These are phyloP conservation scores for Mycena rebaudengoi DNA, from an alignment of 768 basidiomycete genomes.

Conservation along the genomic window DNA sequence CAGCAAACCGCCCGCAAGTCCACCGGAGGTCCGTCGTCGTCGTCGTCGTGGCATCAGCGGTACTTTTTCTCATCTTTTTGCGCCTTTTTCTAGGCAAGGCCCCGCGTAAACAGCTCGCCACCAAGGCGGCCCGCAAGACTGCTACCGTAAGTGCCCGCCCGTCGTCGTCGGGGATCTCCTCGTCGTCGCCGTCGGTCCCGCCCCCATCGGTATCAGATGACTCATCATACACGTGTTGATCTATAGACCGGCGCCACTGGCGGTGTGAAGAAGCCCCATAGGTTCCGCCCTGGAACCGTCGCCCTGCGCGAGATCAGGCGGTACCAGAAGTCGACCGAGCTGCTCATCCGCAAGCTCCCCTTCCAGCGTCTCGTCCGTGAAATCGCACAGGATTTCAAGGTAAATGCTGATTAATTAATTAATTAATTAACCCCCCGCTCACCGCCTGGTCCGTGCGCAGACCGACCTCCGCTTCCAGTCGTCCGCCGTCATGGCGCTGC, in stretches of 20 bases:
- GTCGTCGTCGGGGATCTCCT: not conserved
- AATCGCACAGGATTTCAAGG: conserved; percentile 25
- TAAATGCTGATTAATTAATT: not conserved
- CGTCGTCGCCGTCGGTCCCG: not conserved
- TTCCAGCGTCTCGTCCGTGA: conserved; percentile 23
- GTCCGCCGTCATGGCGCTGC: conserved; percentile 21
- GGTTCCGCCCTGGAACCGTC: conserved; percentile 22
- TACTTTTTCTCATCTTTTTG: conserved; percentile 30
- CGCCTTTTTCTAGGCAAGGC: conserved; percentile 52
- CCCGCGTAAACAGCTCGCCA: conserved; percentile 63
- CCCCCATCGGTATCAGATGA: no score
- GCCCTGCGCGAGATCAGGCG: conserved; percentile 20
- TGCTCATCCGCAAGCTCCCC: conserved; percentile 24
- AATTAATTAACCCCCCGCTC: not conserved
- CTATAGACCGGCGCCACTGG: conserved; percentile 21
- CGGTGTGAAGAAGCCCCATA: conserved; percentile 26
- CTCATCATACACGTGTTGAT: not conserved
- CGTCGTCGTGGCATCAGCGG: conserved; percentile 25
- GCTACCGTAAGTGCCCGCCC: conserved; percentile 33
- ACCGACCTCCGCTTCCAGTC: conserved; percentile 24
- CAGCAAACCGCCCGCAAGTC: conserved; percentile 69
- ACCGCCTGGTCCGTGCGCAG: not conserved
- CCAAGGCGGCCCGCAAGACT: conserved; percentile 60
- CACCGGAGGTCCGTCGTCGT: conserved; percentile 57
- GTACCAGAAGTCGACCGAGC: conserved; percentile 20